A percentile compares a stretch with the other conserved stretches of the same genome.
These are phyloP conservation scores for Cercospora berteroae DNA, from an alignment of 2,329 filamentous ascomycete species.

Conservation along the genomic window DNA sequence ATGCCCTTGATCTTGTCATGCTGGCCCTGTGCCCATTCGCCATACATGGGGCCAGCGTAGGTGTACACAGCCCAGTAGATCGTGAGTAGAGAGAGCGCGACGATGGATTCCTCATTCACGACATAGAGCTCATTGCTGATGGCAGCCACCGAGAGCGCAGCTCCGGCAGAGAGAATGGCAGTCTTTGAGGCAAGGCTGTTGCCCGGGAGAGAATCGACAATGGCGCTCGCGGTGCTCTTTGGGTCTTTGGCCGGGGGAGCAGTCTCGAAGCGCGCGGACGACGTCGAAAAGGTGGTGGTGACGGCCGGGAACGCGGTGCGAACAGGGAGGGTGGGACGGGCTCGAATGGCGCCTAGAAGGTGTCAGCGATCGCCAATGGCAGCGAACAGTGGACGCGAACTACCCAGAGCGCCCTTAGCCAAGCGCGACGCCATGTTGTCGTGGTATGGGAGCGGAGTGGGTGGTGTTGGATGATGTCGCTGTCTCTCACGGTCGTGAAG, in stretches of 20 bases:
- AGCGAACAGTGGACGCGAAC: conserved; percentile 43
- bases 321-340: conserved; percentile 72
- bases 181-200: conserved; percentile 93
- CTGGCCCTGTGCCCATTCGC: conserved; percentile 85
- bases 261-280: conserved; percentile 52
- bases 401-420: conserved; percentile 92
- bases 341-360: conserved; percentile 67
- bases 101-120: conserved; percentile 97
- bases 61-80: conserved; percentile 92
- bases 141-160: conserved; percentile 86
- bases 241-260: conserved; percentile 79
- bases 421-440: conserved; percentile 91
- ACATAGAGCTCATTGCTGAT: conserved; percentile 99
- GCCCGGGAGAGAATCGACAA: conserved; percentile 89
- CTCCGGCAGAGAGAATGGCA: conserved; percentile 89
- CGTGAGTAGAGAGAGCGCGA: conserved; percentile 85
- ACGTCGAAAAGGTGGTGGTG: conserved; percentile 64
- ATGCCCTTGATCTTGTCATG: conserved; percentile 91
- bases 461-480: conserved; percentile 19
- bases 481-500: conserved; percentile 10
- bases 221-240: conserved; percentile 94
- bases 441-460: conserved; percentile 47
- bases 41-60: conserved; percentile 89
- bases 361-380: conserved; percentile 33
- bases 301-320: conserved; percentile 73